phyloP scores from a whole-genome alignment of 805 yeast genomes.

The Tanozyma kutaoensis region DNA sequence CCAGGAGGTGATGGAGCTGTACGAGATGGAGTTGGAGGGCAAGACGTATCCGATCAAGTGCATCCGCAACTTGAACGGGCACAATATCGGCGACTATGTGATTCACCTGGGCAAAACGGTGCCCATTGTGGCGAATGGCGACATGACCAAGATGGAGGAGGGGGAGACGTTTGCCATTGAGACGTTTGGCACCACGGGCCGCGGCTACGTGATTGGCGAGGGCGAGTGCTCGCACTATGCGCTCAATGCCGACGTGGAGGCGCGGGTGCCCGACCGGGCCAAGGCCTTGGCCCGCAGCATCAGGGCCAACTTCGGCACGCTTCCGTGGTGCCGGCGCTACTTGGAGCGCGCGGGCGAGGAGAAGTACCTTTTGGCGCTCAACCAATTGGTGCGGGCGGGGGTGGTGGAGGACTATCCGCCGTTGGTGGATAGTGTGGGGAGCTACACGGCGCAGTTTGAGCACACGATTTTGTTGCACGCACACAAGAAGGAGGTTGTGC shows the following conservation, averaged over 20 bases:
- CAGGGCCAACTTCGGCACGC: slow-evolving; percentile 76
- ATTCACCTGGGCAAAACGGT: slow-evolving; percentile 96
- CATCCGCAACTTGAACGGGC: slow-evolving; percentile 90
- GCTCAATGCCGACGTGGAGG: slow-evolving; percentile 32
- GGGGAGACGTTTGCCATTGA: slow-evolving; percentile 97
- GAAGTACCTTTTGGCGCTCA: slow-evolving; percentile 77
- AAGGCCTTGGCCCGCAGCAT: slow-evolving; percentile 56
- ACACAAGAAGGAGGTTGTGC: slow-evolving; percentile 84
- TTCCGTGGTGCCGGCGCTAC: slow-evolving; percentile 95
- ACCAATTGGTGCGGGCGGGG: slow-evolving; percentile 73
- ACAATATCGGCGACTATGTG: slow-evolving; percentile 68
- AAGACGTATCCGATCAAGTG: slow-evolving; percentile 74
- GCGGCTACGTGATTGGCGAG: slow-evolving; percentile 71
- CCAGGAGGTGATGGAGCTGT: slow-evolving; percentile 95
- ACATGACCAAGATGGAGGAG: slow-evolving; percentile 96
- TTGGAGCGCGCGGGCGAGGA: slow-evolving; percentile 87
- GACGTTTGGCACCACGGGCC: slow-evolving; percentile 95
- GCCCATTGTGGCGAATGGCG: slow-evolving; percentile 90
- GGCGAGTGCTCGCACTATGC: slow-evolving; percentile 97
- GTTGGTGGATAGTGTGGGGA: slow-evolving; percentile 66
- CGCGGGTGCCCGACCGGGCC: slow-evolving; percentile 47
- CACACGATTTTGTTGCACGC: slow-evolving; percentile 90
- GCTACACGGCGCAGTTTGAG: slow-evolving; percentile 93
- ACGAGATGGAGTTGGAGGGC: slow-evolving; percentile 86
- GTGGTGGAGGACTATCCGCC: slow-evolving; percentile 94